Conservation (phyloP, 306 rosid genomes). For the Pyrus communis region DNA sequence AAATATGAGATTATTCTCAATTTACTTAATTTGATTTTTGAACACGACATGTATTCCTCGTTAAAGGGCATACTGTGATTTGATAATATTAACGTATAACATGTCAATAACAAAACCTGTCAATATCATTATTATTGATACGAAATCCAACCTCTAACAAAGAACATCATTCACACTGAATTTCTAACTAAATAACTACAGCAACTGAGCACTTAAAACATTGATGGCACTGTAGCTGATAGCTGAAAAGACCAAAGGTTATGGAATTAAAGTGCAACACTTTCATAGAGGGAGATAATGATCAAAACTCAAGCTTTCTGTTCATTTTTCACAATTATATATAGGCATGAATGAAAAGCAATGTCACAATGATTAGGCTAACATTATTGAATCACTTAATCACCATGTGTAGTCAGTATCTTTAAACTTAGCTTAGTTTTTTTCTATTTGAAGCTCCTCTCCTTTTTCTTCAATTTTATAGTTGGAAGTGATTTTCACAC, state of each 20-base stretch:
- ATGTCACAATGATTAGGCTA: neutral
- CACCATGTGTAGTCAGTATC: slow-evolving; percentile 7
- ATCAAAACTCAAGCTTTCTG: neutral
- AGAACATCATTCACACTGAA: neutral
- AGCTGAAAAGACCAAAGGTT: neutral
- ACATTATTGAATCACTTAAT: slow-evolving; percentile 12
- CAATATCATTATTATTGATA: neutral
- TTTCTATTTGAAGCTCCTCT: slow-evolving; percentile 5
- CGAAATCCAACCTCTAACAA: neutral
- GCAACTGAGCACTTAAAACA: neutral
- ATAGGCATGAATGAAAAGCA: neutral
- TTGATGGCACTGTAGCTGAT: neutral
- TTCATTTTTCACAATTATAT: neutral
- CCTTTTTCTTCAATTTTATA: slow-evolving; percentile 2
- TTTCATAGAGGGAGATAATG: neutral
- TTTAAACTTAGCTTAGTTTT: neutral
- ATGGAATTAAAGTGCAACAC: neutral
- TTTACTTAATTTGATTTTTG: neutral
- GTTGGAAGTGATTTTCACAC: neutral
- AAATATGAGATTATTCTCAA: neutral
- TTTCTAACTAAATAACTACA: neutral
- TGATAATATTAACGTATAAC: too few relatives aligned
- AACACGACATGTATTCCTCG: neutral
- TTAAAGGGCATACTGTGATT: too few relatives aligned
- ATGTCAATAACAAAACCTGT: too few relatives aligned